These are phyloP conservation scores for Amyloporia xantha DNA, from an alignment of 768 basidiomycete genomes.

Conservation along the genomic window DNA sequence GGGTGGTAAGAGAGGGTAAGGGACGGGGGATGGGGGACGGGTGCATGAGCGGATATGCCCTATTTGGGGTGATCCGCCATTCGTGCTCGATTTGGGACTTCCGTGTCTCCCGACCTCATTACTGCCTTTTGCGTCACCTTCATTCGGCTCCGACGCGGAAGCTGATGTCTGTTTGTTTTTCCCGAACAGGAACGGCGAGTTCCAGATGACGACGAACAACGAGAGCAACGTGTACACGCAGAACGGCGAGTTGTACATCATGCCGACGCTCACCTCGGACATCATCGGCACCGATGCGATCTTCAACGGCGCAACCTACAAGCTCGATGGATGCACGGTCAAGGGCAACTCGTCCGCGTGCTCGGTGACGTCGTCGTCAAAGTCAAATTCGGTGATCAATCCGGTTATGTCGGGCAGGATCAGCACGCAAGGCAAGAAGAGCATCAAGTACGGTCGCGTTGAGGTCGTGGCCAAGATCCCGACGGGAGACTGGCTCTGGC, in stretches of 20 bases:
- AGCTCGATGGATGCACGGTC: conserved; percentile 15
- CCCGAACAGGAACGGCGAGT: conserved; percentile 36
- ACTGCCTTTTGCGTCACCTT: neutral
- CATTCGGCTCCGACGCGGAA: neutral
- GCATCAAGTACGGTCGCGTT: conserved; percentile 50
- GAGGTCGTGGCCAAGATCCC: conserved; percentile 46
- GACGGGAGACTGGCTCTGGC: conserved; percentile 38
- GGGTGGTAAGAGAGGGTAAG: neutral
- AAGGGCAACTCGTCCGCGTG: conserved; percentile 30
- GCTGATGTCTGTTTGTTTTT: neutral
- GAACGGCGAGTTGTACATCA: conserved; percentile 49
- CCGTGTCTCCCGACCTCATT: neutral
- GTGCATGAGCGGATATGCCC: neutral
- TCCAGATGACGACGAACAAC: conserved; percentile 45
- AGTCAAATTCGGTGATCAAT: conserved; percentile 35
- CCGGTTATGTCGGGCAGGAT: conserved; percentile 51
- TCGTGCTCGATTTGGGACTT: neutral
- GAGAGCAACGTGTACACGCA: conserved; percentile 36
- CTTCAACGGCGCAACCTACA: conserved; percentile 22
- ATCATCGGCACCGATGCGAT: conserved; percentile 33
- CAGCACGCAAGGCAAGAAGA: conserved; percentile 40
- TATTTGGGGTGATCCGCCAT: neutral
- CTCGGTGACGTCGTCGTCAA: conserved; percentile 34
- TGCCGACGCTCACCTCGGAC: conserved; percentile 52
- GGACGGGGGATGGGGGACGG: neutral